Conservation (phyloP, 2,329 filamentous ascomycete species). For the Fusarium algeriense region DNA sequence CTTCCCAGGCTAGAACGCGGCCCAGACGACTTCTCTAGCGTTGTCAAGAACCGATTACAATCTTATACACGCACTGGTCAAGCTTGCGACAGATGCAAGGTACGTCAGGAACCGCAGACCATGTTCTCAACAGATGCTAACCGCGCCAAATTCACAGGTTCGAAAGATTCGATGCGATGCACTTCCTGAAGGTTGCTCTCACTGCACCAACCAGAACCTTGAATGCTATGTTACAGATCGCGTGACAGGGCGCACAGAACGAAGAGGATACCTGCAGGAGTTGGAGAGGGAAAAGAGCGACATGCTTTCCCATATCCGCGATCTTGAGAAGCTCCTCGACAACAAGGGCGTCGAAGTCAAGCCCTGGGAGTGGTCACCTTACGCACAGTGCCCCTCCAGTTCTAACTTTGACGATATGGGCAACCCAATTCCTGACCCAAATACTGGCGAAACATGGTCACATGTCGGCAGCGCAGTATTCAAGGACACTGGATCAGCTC, state of each 20-base stretch:
- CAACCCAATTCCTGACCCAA: constrained; percentile 40
- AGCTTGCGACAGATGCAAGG: constrained; percentile 91
- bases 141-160: constrained; percentile 61
- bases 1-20: constrained; percentile 62
- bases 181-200: constrained; percentile 82
- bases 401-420: constrained; percentile 45
- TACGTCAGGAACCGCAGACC: constrained; percentile 53
- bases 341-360: constrained; percentile 72
- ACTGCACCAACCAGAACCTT: constrained; percentile 80
- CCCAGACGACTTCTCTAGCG: constrained; percentile 65
- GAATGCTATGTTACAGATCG: constrained; percentile 89
- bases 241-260: constrained; percentile 83
- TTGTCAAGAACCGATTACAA: constrained; percentile 67
- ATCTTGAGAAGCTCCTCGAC: constrained; percentile 75
- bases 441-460: constrained; percentile 49
- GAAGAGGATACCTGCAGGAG: constrained; percentile 81
- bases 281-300: constrained; percentile 79
- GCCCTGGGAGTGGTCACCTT: constrained; percentile 57
- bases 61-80: constrained; percentile 78
- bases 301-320: constrained; percentile 74
- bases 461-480: constrained; percentile 52
- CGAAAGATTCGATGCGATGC: constrained; percentile 91
- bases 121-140: constrained; percentile 10
- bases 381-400: constrained; percentile 46
- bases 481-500: constrained; percentile 48